phyloP scores from a whole-genome alignment of 345 rosid genomes.

The Linum lewisii region DNA sequence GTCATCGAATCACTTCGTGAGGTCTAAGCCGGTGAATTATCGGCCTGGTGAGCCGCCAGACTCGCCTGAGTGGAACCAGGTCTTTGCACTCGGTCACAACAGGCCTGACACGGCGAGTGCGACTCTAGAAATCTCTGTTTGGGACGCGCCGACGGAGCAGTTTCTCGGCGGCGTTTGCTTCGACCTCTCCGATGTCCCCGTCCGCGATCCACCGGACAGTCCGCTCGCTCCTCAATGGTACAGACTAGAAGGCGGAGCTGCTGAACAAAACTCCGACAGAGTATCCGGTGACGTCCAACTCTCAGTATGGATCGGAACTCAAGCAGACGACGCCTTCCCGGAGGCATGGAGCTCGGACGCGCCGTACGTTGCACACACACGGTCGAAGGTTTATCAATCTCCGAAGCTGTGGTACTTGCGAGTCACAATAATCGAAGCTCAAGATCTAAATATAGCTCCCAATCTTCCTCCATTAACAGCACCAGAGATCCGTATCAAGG shows the following conservation, averaged over 20 bases:
- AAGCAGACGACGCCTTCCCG: constrained; percentile 87
- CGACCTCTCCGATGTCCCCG: constrained; percentile 76
- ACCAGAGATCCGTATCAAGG: constrained; percentile 77
- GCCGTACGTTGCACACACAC: constrained; percentile 72
- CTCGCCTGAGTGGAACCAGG: constrained; percentile 80
- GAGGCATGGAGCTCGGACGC: constrained; percentile 91
- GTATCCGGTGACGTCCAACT: constrained; percentile 84
- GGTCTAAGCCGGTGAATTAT: constrained; percentile 46
- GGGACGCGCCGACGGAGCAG: constrained; percentile 65
- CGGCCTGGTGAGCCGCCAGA: constrained; percentile 53
- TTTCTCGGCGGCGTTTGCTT: constrained; percentile 87
- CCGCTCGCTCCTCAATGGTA: constrained; percentile 93
- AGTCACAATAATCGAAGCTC: constrained; percentile 77
- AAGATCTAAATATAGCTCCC: constrained; percentile 65
- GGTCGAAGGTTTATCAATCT: constrained; percentile 91
- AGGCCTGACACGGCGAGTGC: constrained; percentile 38
- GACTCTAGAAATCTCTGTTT: constrained; percentile 71
- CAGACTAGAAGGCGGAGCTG: constrained; percentile 49
- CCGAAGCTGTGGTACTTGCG: constrained; percentile 94
- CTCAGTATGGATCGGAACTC: constrained; percentile 91
- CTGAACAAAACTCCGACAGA: constrained; percentile 29
- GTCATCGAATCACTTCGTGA: constrained; percentile 33
- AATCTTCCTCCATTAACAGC: constrained; percentile 78
- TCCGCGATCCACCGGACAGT: constrained; percentile 85
- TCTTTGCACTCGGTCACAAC: constrained; percentile 58